Conservation (phyloP, 129 eudicot species). For the sunflower (Helianthus annuus) region HanXRQr2.0-SUNRISE NC_035449.2:43812217-43812716, state of each 20-base stretch:
- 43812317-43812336: conserved; percentile 30
- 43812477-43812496: neutral
- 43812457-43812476: neutral
- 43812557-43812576: no score
- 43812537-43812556: no score
- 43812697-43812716: no score
- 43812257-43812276: conserved; percentile 11
- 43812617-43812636: no score
- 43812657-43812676: no score
- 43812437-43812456: neutral
- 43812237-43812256: conserved; percentile 18
- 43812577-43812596: no score
- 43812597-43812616: no score
- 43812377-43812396: neutral
- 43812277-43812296: conserved; percentile 20
- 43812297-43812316: conserved; percentile 21
- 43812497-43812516: no score
- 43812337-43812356: conserved; percentile 24
- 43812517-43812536: no score
- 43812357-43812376: neutral
- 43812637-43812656: no score
- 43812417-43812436: neutral
- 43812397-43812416: neutral
- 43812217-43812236: conserved; percentile 14
- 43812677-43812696: no score